phyloP scores from a whole-genome alignment of 2,329 filamentous ascomycete species.

The Fusarium hainanense region DNA sequence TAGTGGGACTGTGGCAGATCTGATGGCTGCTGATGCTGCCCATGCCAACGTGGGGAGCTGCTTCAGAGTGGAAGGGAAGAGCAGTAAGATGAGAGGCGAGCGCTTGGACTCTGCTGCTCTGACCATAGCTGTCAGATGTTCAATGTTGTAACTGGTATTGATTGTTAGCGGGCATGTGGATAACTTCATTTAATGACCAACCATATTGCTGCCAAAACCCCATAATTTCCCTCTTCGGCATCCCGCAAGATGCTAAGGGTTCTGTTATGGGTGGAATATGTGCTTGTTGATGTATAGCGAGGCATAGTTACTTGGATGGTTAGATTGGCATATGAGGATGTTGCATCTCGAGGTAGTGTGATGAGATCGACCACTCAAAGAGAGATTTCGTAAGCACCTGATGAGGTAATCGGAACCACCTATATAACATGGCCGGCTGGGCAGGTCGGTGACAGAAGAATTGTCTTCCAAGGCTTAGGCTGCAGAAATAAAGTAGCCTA shows the following conservation, averaged over 20 bases:
- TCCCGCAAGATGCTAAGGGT: conserved; percentile 13
- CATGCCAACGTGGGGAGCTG: conserved; percentile 15
- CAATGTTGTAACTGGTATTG: conserved; percentile 26
- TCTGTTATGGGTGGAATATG: not conserved
- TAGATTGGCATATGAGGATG: not conserved
- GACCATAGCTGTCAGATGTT: conserved; percentile 29
- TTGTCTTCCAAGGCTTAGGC: too few relatives aligned
- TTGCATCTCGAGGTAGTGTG: not conserved
- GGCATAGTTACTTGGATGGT: not conserved
- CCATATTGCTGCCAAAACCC: conserved; percentile 29
- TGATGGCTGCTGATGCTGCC: conserved; percentile 55
- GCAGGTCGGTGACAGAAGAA: too few relatives aligned
- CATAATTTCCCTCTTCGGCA: conserved; percentile 11
- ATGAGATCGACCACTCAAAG: not conserved
- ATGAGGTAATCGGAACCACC: not conserved
- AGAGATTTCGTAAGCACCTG: not conserved
- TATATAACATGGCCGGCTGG: not conserved
- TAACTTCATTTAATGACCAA: not conserved
- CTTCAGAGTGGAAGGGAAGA: conserved; percentile 21
- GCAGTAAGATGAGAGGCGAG: conserved; percentile 18
- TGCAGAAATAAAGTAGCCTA: too few relatives aligned
- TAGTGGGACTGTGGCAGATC: conserved; percentile 54
- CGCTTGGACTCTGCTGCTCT: conserved; percentile 22
- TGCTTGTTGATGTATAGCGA: not conserved
- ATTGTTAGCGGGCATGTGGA: not conserved